Evolutionary conservation across 129 eudicot species (phyloP).

Genomic region (Saussurea involucrata): DNA sequence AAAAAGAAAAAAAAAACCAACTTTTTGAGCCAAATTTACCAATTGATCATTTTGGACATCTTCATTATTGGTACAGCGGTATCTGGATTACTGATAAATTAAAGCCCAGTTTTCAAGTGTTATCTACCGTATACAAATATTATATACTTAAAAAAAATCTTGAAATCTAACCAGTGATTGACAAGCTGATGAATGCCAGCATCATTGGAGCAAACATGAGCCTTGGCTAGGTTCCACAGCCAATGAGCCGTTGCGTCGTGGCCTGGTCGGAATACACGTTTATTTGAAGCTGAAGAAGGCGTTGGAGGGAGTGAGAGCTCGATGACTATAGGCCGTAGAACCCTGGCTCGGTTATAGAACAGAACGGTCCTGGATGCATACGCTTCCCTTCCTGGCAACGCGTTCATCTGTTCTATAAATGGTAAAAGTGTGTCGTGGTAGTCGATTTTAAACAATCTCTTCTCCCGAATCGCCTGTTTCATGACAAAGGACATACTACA

Average conservation of each 20-base stretch:
- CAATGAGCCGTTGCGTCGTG: constrained; percentile 63
- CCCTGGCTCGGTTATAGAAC: constrained; percentile 37
- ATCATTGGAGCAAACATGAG: constrained; percentile 75
- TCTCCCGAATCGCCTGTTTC: constrained; percentile 51
- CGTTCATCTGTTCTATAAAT: constrained; percentile 57
- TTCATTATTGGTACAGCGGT: neutral
- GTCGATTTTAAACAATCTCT: constrained; percentile 62
- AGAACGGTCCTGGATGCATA: constrained; percentile 72
- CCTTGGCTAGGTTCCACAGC: constrained; percentile 81
- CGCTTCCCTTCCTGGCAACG: constrained; percentile 54
- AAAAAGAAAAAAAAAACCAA: neutral
- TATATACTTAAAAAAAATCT: neutral
- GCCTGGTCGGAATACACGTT: constrained; percentile 51
- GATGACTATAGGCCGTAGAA: constrained; percentile 55
- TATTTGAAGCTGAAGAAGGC: constrained; percentile 39
- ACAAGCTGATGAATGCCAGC: constrained; percentile 80
- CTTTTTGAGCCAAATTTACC: neutral
- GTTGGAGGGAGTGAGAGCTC: constrained; percentile 76
- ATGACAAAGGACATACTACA: neutral
- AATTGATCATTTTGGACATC: neutral
- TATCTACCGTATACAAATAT: neutral
- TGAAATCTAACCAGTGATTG: constrained; percentile 63
- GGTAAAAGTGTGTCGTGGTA: constrained; percentile 73
- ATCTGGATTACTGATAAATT: neutral
- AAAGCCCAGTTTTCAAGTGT: no score